Evolutionary conservation across 2,329 filamentous ascomycete genomes (phyloP).

Genomic region (Graphilbum fragrans): DNA sequence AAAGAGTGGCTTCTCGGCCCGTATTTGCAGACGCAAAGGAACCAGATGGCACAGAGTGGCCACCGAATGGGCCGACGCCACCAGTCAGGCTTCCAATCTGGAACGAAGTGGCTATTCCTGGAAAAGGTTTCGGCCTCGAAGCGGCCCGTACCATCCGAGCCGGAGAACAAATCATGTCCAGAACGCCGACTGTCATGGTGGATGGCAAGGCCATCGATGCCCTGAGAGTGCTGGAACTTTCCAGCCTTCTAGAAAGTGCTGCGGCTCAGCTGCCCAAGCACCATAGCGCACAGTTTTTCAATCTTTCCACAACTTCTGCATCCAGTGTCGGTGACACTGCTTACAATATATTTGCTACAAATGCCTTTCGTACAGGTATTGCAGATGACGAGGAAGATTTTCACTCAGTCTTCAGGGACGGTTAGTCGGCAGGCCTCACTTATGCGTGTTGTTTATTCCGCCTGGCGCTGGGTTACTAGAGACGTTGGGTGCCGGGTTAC

Average conservation of each 20-base stretch:
- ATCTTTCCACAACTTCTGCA: constrained; percentile 15
- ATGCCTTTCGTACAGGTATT: constrained; percentile 17
- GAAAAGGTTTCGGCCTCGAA: constrained; percentile 20
- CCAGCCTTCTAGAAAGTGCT: constrained; percentile 14
- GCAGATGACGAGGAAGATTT: constrained; percentile 13
- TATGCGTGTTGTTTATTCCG: background rate
- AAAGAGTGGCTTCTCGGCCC: background rate
- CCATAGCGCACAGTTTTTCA: constrained; percentile 14
- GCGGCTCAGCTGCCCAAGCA: constrained; percentile 13
- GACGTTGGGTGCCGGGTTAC: no score
- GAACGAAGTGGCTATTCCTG: constrained; percentile 14
- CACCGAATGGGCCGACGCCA: background rate
- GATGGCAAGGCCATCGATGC: constrained; percentile 15
- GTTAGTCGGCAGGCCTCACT: constrained; percentile 9
- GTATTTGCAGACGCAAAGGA: no score
- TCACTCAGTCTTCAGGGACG: constrained; percentile 19
- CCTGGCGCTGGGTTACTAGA: background rate
- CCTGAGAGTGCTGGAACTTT: constrained; percentile 10
- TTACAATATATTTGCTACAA: constrained; percentile 19
- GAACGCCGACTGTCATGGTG: constrained; percentile 19
- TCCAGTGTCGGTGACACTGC: constrained; percentile 11
- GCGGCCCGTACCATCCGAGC: constrained; percentile 15
- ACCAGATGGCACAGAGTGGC: no score
- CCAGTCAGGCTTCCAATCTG: background rate
- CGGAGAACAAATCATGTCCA: constrained; percentile 17